Percentiles rank a stretch among this genome's conserved stretches.
phyloP scores from a whole-genome alignment of 495 filamentous ascomycete genomes.

The Trichoderma gamsii region DNA sequence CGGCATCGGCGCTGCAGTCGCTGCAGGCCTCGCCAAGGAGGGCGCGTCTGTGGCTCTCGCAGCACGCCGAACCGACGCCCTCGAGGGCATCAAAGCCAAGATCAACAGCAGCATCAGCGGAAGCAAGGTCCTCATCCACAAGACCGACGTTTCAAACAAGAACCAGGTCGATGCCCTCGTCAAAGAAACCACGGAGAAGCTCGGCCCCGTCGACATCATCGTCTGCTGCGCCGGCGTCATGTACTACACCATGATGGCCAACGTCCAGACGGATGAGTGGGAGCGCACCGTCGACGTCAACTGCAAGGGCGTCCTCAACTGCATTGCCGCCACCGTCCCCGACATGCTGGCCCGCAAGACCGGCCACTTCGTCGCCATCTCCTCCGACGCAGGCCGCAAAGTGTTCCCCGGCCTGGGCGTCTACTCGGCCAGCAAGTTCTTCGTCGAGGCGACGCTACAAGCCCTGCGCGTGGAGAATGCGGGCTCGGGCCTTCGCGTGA shows the following conservation, averaged over 20 bases:
- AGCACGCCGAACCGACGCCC: slow-evolving; percentile 54
- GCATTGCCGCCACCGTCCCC: slow-evolving; percentile 52
- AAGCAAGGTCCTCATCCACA: slow-evolving; percentile 50
- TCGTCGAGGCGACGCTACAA: slow-evolving; percentile 65
- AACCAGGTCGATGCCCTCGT: slow-evolving; percentile 52
- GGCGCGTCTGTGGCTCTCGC: slow-evolving; percentile 58
- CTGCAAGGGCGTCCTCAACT: slow-evolving; percentile 64
- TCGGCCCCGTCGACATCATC: slow-evolving; percentile 60
- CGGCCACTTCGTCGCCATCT: slow-evolving; percentile 61
- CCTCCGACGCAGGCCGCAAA: slow-evolving; percentile 63
- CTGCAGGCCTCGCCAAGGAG: slow-evolving; percentile 37
- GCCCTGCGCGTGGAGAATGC: slow-evolving; percentile 60
- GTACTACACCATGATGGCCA: slow-evolving; percentile 72
- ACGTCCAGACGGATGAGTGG: slow-evolving; percentile 58
- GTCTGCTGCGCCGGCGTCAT: slow-evolving; percentile 67
- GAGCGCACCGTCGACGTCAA: slow-evolving; percentile 70
- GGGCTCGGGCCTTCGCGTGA: slow-evolving; percentile 57
- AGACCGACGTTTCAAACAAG: slow-evolving; percentile 57
- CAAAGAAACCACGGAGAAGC: slow-evolving; percentile 42
- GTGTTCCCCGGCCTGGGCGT: slow-evolving; percentile 67
- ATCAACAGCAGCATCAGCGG: slow-evolving; percentile 35
- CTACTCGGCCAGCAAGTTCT: slow-evolving; percentile 69
- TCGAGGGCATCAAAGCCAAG: slow-evolving; percentile 50
- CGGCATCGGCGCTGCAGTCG: slow-evolving; percentile 50
- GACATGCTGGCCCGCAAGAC: slow-evolving; percentile 54